Conservation (phyloP, 148 eudicot genomes). For the Linanthus parryae region DNA sequence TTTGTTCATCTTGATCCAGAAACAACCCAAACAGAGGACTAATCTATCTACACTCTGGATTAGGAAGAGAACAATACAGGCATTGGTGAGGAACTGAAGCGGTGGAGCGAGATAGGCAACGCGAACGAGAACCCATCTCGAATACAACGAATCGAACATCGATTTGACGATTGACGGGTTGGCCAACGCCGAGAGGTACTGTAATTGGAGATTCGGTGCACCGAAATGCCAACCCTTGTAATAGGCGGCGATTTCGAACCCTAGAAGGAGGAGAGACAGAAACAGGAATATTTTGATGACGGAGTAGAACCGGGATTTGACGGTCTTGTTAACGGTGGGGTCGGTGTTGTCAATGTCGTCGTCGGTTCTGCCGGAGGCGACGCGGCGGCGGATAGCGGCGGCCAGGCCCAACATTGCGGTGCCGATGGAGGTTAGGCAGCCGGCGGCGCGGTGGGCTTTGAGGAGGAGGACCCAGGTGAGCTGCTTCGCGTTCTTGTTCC, state of each 20-base stretch:
- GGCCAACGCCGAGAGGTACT: slow-evolving; percentile 24
- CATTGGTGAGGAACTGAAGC: slow-evolving; percentile 67
- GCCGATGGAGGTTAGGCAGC: slow-evolving; percentile 63
- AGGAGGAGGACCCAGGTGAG: slow-evolving; percentile 83
- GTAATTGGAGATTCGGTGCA: slow-evolving; percentile 33
- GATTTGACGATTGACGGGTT: slow-evolving; percentile 21
- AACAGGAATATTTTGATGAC: slow-evolving; percentile 41
- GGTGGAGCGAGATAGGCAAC: slow-evolving; percentile 78
- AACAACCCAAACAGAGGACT: slow-evolving; percentile 70
- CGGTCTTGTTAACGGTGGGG: slow-evolving; percentile 10
- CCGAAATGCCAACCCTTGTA: slow-evolving; percentile 61
- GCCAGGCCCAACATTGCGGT: slow-evolving; percentile 37
- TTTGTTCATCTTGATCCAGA: slow-evolving; percentile 60
- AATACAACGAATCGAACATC: slow-evolving; percentile 42
- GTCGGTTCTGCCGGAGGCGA: slow-evolving; percentile 63
- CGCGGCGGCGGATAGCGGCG: slow-evolving; percentile 60
- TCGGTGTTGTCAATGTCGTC: slow-evolving; percentile 7
- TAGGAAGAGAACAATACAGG: slow-evolving; percentile 62
- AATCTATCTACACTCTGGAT: slow-evolving; percentile 85
- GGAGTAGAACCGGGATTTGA: slow-evolving; percentile 30
- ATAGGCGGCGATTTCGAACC: slow-evolving; percentile 57
- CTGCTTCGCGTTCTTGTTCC: slow-evolving; percentile 74
- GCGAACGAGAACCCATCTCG: slow-evolving; percentile 68
- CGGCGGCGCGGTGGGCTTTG: slow-evolving; percentile 80
- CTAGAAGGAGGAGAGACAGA: slow-evolving; percentile 39